Base-by-base conservation (phyloP, 257 asterid species). In the Buddleja alternifolia region DNA sequence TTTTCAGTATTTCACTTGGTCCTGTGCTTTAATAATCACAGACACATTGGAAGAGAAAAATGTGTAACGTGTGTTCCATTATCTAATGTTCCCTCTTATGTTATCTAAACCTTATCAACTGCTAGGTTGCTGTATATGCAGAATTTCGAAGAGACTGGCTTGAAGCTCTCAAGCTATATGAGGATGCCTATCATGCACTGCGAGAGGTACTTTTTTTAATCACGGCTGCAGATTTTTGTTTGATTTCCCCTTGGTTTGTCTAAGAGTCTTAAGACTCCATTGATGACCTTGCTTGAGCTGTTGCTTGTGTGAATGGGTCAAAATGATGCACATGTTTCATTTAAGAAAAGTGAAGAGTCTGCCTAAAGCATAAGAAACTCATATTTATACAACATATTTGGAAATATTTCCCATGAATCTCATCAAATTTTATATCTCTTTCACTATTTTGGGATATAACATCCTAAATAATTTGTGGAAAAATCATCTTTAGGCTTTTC, bases 71-170 rank as follows among this genome's bases (percentile, higher is more conserved):
- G 34, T 44, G 36, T 58, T 74, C 75, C 65, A 34, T 41, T 4
- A 32, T 19, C 36, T 60, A 75, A 60, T 85, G 55, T 50, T 59
- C 12, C 68, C 60, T 77, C 80, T 80, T 74, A 72, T 81, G 73
- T 73, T 74, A 25, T 76, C 84, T 83, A 66, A 73, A 78, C 80
- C 77, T 68, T 78, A 76, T 83, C 78, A 77, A 81, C 79, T 81
- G 73, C 90, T 81, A 94, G 99, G 99, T 85, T 83, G 99, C 96
- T 84, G 88, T 89, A 73, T 91, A 86, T 86, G 95, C 97, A 79
- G 99, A 94, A 73, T 94, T 91, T 71, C 88, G 97, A 44, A 82
- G 97, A 79, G 99, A 94, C 75, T 94, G 99, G 99, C 80, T 58
- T 63, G 99, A 94, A 82, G 97, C 95, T 80, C 85, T 87, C 69